phyloP scores from a whole-genome alignment of 495 filamentous ascomycete genomes.

The Xylaria palmicola region DNA sequence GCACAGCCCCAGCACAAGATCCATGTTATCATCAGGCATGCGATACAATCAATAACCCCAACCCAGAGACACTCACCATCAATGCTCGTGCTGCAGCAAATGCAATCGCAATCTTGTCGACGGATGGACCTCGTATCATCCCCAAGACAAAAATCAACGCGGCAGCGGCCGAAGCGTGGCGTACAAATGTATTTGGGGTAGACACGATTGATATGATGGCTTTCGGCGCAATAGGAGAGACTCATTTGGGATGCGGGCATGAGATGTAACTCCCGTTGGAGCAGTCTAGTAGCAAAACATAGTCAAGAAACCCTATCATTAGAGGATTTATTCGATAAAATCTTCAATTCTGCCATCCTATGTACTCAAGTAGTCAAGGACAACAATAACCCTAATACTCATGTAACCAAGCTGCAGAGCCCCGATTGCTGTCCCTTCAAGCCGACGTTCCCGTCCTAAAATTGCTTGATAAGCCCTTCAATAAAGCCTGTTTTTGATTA shows the following conservation, averaged over 20 bases:
- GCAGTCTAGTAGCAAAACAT: no score
- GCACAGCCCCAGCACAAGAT: constrained; percentile 40
- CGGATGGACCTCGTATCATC: constrained; percentile 38
- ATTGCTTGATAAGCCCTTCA: no score
- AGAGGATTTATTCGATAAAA: no score
- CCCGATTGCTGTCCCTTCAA: no score
- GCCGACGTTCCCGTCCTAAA: no score
- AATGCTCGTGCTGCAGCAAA: constrained; percentile 45
- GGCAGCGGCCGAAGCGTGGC: not conserved
- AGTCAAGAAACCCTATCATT: no score
- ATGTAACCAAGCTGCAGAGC: no score
- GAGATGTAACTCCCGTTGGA: not conserved
- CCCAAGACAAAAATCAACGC: constrained; percentile 31
- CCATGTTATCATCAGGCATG: constrained; percentile 47
- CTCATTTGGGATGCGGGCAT: constrained; percentile 1
- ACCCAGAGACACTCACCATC: constrained; percentile 37
- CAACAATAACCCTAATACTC: no score
- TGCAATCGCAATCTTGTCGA: constrained; percentile 38
- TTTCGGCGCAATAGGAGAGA: not conserved
- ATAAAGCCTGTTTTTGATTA: no score
- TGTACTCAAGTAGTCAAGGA: no score
- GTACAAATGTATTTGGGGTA: not conserved
- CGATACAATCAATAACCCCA: constrained; percentile 41
- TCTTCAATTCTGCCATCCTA: no score
- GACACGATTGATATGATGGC: not conserved